phyloP scores from a whole-genome alignment of 129 eudicot species.

The Centaurea solstitialis region DNA sequence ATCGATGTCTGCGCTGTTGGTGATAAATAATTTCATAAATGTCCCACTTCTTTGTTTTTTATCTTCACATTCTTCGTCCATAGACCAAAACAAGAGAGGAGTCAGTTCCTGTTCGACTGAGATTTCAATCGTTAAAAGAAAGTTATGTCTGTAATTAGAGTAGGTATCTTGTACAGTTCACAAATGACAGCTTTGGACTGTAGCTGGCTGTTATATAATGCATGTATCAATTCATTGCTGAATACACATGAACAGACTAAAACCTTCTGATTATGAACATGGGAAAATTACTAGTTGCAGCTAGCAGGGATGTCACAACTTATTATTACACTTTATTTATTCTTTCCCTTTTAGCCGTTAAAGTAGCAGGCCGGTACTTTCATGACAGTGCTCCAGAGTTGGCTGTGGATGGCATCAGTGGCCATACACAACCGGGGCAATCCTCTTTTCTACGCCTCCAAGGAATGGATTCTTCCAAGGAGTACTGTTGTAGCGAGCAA shows the following conservation, averaged over 20 bases:
- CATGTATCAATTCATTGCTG: not conserved
- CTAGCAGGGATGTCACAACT: not conserved
- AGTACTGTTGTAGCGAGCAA: conserved; percentile 40
- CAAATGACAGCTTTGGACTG: not conserved
- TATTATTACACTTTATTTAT: not conserved
- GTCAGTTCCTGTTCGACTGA: not conserved
- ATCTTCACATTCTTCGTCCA: not conserved
- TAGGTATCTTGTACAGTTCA: not conserved
- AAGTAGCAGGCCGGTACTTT: conserved; percentile 10
- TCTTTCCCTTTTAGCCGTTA: conserved; percentile 5
- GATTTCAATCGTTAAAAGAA: too few relatives aligned
- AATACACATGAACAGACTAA: not conserved
- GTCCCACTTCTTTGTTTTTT: not conserved
- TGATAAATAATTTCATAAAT: not conserved
- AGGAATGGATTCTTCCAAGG: conserved; percentile 4
- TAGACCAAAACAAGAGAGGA: not conserved
- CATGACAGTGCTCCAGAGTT: not conserved
- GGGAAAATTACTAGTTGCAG: not conserved
- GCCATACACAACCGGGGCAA: not conserved
- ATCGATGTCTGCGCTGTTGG: not conserved
- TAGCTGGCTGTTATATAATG: not conserved
- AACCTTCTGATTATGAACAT: not conserved
- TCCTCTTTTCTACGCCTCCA: conserved; percentile 3
- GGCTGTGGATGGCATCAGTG: conserved; percentile 30
- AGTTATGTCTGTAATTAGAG: not conserved